Evolutionary conservation across 257 asterid genomes (phyloP).

Genomic region (Osmanthus fragrans): DNA sequence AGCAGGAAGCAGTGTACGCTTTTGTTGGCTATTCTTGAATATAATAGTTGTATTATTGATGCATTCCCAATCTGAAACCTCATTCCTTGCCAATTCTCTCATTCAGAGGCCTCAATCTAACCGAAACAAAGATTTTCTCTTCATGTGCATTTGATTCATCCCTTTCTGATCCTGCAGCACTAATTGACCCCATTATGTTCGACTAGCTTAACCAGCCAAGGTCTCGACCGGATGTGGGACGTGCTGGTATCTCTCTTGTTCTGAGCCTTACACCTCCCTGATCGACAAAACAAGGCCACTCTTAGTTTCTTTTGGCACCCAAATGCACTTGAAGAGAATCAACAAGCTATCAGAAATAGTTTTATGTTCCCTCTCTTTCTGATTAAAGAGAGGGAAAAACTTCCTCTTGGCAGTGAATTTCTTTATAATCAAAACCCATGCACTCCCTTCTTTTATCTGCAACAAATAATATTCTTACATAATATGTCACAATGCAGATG

Average conservation of each 20-base stretch:
- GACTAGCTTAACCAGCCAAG: background rate
- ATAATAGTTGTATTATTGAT: slow-evolving; percentile 71
- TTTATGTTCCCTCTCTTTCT: slow-evolving; percentile 47
- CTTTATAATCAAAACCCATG: slow-evolving; percentile 2
- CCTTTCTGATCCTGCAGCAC: slow-evolving; percentile 35
- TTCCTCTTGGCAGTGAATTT: slow-evolving; percentile 5
- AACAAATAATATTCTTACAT: background rate
- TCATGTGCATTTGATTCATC: slow-evolving; percentile 56
- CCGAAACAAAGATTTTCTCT: slow-evolving; percentile 84
- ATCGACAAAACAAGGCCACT: background rate
- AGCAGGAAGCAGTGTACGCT: slow-evolving; percentile 61
- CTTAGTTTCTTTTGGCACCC: background rate
- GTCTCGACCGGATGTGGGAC: background rate
- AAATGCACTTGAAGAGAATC: slow-evolving; percentile 53
- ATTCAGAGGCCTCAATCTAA: slow-evolving; percentile 80
- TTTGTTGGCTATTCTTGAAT: slow-evolving; percentile 55
- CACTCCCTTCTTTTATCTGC: slow-evolving; percentile 33
- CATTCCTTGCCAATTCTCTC: slow-evolving; percentile 63
- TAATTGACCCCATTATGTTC: slow-evolving; percentile 47
- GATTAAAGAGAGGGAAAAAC: slow-evolving; percentile 53
- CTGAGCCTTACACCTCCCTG: slow-evolving; percentile 1
- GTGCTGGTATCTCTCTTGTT: background rate
- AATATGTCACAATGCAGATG: background rate
- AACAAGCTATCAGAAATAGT: slow-evolving; percentile 22
- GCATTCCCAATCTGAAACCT: slow-evolving; percentile 80